phyloP scores from a whole-genome alignment of 2,329 filamentous ascomycete species.

The Fusarium torulosum region DNA sequence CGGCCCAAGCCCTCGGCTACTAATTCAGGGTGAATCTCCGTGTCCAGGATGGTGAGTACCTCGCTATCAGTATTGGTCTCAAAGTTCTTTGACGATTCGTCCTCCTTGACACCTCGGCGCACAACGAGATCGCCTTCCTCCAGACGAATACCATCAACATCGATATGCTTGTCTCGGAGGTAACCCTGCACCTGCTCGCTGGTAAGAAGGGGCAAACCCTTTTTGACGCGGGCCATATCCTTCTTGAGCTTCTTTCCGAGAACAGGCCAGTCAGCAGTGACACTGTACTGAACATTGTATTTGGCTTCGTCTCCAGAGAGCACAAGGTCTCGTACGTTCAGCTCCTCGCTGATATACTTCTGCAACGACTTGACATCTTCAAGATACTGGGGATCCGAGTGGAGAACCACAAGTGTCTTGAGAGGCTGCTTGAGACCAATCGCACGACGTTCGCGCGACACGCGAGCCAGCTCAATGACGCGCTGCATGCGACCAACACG shows the following conservation, averaged over 20 bases:
- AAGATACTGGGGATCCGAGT: slow-evolving; percentile 84
- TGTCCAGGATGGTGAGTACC: slow-evolving; percentile 91
- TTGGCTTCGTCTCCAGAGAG: slow-evolving; percentile 88
- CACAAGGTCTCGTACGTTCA: slow-evolving; percentile 89
- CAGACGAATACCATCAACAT: slow-evolving; percentile 87
- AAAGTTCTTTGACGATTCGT: slow-evolving; percentile 76
- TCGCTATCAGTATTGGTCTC: slow-evolving; percentile 92
- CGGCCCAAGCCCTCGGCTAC: slow-evolving; percentile 89
- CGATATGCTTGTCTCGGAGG: slow-evolving; percentile 77
- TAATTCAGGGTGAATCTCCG: slow-evolving; percentile 83
- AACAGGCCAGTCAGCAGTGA: slow-evolving; percentile 91
- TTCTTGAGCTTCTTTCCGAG: slow-evolving; percentile 98
- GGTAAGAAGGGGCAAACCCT: slow-evolving; percentile 82
- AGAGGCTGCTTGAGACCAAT: slow-evolving; percentile 92
- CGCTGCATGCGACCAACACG: slow-evolving; percentile 92
- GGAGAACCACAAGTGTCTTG: slow-evolving; percentile 89
- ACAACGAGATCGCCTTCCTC: slow-evolving; percentile 83
- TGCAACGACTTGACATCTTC: slow-evolving; percentile 88
- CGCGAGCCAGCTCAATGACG: slow-evolving; percentile 90
- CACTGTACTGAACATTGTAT: slow-evolving; percentile 93
- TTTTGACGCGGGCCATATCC: slow-evolving; percentile 91
- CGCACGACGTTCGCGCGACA: slow-evolving; percentile 85
- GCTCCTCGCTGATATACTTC: slow-evolving; percentile 89
- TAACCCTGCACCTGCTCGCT: slow-evolving; percentile 86
- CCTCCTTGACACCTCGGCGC: slow-evolving; percentile 81